Evolutionary conservation across 2,329 filamentous ascomycete species (phyloP).

Genomic region (Arachnopeziza araneosa): DNA sequence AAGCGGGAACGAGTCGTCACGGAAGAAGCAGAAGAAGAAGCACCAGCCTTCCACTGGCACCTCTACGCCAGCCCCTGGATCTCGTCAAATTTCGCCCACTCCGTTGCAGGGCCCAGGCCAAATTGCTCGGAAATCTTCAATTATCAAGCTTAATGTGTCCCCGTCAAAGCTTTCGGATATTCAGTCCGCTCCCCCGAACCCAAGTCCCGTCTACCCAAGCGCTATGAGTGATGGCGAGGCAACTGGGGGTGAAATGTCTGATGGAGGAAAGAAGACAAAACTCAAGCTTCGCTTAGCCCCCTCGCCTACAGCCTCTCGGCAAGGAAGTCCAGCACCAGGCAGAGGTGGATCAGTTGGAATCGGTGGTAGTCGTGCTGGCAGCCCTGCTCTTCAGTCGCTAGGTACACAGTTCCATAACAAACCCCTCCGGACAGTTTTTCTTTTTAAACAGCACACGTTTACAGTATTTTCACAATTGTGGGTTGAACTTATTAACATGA

Average conservation of each 20-base stretch:
- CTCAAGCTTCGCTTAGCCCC: constrained; percentile 45
- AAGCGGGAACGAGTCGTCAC: constrained; percentile 82
- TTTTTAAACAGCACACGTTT: background rate
- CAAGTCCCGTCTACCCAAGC: constrained; percentile 35
- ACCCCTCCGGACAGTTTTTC: background rate
- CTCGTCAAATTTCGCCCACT: constrained; percentile 24
- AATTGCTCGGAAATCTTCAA: constrained; percentile 27
- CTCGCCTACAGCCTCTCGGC: constrained; percentile 51
- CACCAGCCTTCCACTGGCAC: constrained; percentile 49
- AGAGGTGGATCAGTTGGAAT: constrained; percentile 14
- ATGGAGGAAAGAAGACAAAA: constrained; percentile 54
- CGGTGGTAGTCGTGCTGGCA: constrained; percentile 29
- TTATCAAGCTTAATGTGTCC: constrained; percentile 25
- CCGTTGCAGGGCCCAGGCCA: constrained; percentile 19
- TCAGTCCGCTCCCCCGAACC: constrained; percentile 23
- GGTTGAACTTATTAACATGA: constrained; percentile 4
- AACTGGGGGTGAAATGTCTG: constrained; percentile 63
- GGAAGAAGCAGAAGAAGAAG: constrained; percentile 73
- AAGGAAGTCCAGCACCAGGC: constrained; percentile 48
- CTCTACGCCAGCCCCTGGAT: constrained; percentile 47
- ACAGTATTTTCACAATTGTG: constrained; percentile 1
- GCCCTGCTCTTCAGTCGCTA: constrained; percentile 17
- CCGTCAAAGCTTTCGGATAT: constrained; percentile 28
- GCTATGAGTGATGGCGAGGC: constrained; percentile 69
- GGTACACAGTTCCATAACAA: background rate